These are phyloP conservation scores for Jamesozyma hellenica DNA, from an alignment of 805 yeast species.

Conservation along the genomic window DNA sequence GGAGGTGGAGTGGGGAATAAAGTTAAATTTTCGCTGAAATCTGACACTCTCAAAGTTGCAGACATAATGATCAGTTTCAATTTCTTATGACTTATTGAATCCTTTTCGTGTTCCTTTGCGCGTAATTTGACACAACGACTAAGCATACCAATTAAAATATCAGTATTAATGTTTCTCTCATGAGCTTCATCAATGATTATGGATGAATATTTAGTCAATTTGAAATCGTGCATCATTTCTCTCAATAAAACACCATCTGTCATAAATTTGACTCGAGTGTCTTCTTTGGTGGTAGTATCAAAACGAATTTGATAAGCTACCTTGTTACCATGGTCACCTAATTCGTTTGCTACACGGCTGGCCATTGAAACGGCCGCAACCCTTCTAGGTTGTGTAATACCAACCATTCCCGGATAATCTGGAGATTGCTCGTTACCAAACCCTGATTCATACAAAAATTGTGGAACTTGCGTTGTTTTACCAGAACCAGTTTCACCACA, in stretches of 20 bases:
- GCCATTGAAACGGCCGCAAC: slow-evolving; percentile 94
- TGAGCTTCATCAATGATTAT: slow-evolving; percentile 95
- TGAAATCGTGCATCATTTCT: slow-evolving; percentile 85
- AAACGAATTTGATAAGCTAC: slow-evolving; percentile 81
- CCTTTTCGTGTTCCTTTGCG: slow-evolving; percentile 37
- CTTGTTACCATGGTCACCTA: slow-evolving; percentile 58
- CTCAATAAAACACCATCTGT: slow-evolving; percentile 89
- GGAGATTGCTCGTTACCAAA: slow-evolving; percentile 51
- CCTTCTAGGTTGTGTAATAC: slow-evolving; percentile 90
- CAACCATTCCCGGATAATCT: slow-evolving; percentile 85
- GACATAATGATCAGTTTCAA: slow-evolving; percentile 89
- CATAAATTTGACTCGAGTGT: slow-evolving; percentile 77
- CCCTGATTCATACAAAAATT: slow-evolving; percentile 86
- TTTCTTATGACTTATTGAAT: slow-evolving; percentile 44
- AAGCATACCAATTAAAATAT: slow-evolving; percentile 87
- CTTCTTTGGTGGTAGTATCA: slow-evolving; percentile 52
- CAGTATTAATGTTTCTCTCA: slow-evolving; percentile 92
- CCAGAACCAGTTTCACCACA: slow-evolving; percentile 99
- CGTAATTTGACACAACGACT: slow-evolving; percentile 77
- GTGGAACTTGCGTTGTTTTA: slow-evolving; percentile 97
- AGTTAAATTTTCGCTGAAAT: slow-evolving; percentile 71
- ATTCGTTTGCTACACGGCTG: slow-evolving; percentile 61
- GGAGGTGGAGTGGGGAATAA: slow-evolving; percentile 76
- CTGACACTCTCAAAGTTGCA: slow-evolving; percentile 89
- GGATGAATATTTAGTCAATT: slow-evolving; percentile 71